These are phyloP conservation scores for Litchi chinensis DNA, from an alignment of 345 rosid genomes.

Conservation along the genomic window DNA sequence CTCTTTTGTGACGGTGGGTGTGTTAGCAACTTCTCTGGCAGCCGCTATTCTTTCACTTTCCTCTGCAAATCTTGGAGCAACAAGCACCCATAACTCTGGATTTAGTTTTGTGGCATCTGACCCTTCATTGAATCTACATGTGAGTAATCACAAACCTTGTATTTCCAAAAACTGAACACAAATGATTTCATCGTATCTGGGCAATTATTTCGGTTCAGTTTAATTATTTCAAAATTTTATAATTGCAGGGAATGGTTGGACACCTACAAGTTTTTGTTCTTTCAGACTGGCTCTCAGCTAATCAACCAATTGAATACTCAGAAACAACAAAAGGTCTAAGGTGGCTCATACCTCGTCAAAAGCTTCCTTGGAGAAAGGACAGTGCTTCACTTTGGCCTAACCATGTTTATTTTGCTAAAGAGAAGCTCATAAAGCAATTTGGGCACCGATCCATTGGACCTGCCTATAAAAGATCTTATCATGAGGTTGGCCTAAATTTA, in stretches of 20 bases:
- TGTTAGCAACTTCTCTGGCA: constrained; percentile 51
- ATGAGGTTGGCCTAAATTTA: constrained; percentile 10
- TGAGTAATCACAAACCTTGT: constrained; percentile 20
- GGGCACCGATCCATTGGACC: constrained; percentile 1
- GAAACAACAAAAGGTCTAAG: constrained; percentile 56
- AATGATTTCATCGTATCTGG: background rate
- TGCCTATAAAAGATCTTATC: constrained; percentile 10
- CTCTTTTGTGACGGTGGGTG: constrained; percentile 52
- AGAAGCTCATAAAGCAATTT: constrained; percentile 4
- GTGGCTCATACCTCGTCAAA: constrained; percentile 62
- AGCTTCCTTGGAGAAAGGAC: constrained; percentile 56
- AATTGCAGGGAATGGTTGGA: constrained; percentile 52
- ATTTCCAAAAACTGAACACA: background rate
- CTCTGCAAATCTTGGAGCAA: constrained; percentile 45
- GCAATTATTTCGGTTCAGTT: background rate
- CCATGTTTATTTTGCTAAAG: constrained; percentile 29
- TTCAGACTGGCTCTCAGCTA: constrained; percentile 47
- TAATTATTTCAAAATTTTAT: background rate
- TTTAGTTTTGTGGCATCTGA: constrained; percentile 28
- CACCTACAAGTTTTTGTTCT: constrained; percentile 64
- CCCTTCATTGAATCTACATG: constrained; percentile 48
- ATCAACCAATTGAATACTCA: constrained; percentile 54
- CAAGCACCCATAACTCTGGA: constrained; percentile 21
- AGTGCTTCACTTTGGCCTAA: constrained; percentile 36
- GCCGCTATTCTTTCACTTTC: constrained; percentile 50